phyloP scores from a whole-genome alignment of 495 filamentous ascomycete genomes.

The Xylaria palmicola region DNA sequence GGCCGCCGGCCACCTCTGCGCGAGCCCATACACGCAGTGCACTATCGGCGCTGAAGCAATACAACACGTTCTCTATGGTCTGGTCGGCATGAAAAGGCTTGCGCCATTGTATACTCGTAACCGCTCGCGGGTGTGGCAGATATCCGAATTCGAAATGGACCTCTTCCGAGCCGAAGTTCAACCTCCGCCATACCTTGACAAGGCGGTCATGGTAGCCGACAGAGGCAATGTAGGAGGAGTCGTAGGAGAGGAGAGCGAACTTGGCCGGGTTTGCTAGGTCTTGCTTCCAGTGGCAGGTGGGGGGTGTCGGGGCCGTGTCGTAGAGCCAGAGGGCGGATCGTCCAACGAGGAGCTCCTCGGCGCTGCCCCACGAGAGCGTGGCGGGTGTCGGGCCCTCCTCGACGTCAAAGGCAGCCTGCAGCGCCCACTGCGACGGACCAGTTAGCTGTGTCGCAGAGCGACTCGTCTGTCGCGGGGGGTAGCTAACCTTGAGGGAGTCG shows the following conservation, averaged over 20 bases:
- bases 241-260: constrained; percentile 79
- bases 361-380: constrained; percentile 82
- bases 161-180: constrained; percentile 81
- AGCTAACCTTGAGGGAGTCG: constrained; percentile 63
- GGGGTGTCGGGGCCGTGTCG: constrained; percentile 53
- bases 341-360: constrained; percentile 79
- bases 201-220: constrained; percentile 77
- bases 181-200: constrained; percentile 87
- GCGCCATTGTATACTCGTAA: constrained; percentile 86
- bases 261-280: constrained; percentile 69
- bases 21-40: constrained; percentile 81
- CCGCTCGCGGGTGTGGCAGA: constrained; percentile 73
- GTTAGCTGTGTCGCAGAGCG: constrained; percentile 9
- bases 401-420: constrained; percentile 45
- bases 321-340: constrained; percentile 70
- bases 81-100: constrained; percentile 72
- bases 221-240: constrained; percentile 81
- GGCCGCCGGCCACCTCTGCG: constrained; percentile 68
- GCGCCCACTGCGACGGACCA: constrained; percentile 46
- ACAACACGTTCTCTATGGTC: constrained; percentile 84
- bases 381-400: constrained; percentile 46
- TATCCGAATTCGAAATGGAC: constrained; percentile 90
- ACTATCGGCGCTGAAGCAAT: constrained; percentile 85
- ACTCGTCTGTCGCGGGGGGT: background rate
- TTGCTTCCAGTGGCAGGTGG: constrained; percentile 67